phyloP scores from a whole-genome alignment of 2,329 filamentous ascomycete genomes.

The Chaetomiaceae sp. region DNA sequence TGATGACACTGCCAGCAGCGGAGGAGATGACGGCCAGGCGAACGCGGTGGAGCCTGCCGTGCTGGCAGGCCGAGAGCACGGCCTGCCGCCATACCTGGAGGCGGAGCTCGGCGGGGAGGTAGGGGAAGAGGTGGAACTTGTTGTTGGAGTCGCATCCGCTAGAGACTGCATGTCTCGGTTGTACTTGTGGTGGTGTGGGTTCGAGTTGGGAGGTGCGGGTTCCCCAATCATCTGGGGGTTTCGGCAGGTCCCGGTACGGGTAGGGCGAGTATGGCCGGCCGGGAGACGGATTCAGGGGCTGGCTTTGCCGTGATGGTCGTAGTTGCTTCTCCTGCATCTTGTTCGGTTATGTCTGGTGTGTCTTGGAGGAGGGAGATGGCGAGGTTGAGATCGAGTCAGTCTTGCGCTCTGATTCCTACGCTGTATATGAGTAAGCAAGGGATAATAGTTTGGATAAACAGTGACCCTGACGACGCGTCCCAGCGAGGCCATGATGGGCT shows the following conservation, averaged over 20 bases:
- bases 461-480: no score
- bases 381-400: no score
- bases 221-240: neutral
- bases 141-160: neutral
- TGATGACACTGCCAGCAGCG: no score
- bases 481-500: no score
- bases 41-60: slow-evolving; percentile 5
- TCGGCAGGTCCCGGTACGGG: slow-evolving; percentile 6
- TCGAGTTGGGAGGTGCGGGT: no score
- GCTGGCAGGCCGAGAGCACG: neutral
- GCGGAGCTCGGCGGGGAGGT: slow-evolving; percentile 12
- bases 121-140: slow-evolving; percentile 6
- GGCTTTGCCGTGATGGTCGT: neutral
- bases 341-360: no score
- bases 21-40: neutral
- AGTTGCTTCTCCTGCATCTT: neutral
- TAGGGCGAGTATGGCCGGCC: slow-evolving; percentile 8
- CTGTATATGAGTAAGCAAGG: no score
- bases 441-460: no score
- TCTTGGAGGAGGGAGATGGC: no score
- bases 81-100: slow-evolving; percentile 8
- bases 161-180: no score
- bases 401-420: no score
- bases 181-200: neutral
- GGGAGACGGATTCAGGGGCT: neutral